A percentile compares a stretch with the other conserved stretches of the same genome.
phyloP scores from a whole-genome alignment of 495 filamentous ascomycete species.

The Tuber brumale region DNA sequence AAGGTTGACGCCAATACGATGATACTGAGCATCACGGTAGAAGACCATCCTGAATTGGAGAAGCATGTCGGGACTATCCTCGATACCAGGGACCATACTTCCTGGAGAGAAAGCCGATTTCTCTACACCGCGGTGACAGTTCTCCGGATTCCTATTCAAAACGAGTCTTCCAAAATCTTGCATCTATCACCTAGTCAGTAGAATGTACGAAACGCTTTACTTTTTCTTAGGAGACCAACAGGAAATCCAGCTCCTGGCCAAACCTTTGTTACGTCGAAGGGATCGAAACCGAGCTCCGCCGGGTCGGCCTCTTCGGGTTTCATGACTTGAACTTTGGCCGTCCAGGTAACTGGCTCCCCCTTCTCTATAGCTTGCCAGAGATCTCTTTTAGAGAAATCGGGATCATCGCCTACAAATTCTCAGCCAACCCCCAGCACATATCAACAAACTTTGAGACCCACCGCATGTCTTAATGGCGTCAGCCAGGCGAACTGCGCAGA shows the following conservation, averaged over 20 bases:
- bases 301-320: constrained; percentile 49
- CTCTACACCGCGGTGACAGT: constrained; percentile 60
- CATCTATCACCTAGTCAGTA: constrained; percentile 33
- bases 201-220: not conserved
- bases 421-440: not conserved
- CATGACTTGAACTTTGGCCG: constrained; percentile 51
- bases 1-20: constrained; percentile 50
- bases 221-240: constrained; percentile 8
- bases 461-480: constrained; percentile 48
- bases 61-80: constrained; percentile 48
- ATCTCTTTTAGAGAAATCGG: constrained; percentile 52
- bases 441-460: not conserved
- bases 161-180: constrained; percentile 54
- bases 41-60: constrained; percentile 52
- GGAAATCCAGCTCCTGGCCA: constrained; percentile 48
- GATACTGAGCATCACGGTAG: constrained; percentile 51
- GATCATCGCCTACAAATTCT: constrained; percentile 44
- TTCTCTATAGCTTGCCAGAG: constrained; percentile 50
- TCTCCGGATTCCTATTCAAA: constrained; percentile 64
- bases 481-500: constrained; percentile 51
- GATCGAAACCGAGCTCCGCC: constrained; percentile 49
- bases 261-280: constrained; percentile 53
- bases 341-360: constrained; percentile 49
- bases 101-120: constrained; percentile 51
- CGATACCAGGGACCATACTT: constrained; percentile 50